Conservation (phyloP, 1,284 basidiomycete genomes). For the Cystobasidium slooffiae region DNA sequence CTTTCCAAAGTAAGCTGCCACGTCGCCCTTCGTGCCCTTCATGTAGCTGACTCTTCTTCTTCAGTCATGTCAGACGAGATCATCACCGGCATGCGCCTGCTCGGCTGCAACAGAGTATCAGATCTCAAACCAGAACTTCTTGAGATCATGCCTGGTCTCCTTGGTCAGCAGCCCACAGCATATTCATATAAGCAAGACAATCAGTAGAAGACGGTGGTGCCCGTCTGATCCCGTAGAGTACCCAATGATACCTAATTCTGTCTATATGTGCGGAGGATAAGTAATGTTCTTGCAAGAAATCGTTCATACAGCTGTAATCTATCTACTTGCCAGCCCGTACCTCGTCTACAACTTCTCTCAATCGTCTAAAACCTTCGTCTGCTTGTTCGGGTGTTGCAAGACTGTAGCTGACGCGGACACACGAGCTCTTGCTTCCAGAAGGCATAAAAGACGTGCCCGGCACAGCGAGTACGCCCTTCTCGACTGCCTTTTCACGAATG, state of each 20-base stretch:
- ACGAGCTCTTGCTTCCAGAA: constrained; percentile 68
- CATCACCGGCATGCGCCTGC: constrained; percentile 26
- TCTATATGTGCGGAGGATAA: too few species aligned
- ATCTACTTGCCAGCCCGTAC: constrained; percentile 33
- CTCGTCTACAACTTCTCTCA: constrained; percentile 66
- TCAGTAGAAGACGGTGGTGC: background rate
- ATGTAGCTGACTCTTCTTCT: background rate
- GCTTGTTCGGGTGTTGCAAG: constrained; percentile 70
- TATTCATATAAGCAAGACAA: constrained; percentile 25
- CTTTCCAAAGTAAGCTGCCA: constrained; percentile 19
- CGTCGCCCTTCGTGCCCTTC: background rate
- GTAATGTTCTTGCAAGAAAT: too few species aligned
- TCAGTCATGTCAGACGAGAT: constrained; percentile 40
- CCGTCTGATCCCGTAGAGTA: background rate
- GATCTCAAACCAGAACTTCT: constrained; percentile 34
- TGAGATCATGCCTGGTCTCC: constrained; percentile 25
- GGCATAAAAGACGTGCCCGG: constrained; percentile 78
- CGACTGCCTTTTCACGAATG: constrained; percentile 76
- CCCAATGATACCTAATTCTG: too few species aligned
- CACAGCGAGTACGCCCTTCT: constrained; percentile 82
- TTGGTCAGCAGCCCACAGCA: constrained; percentile 22
- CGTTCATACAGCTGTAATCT: background rate
- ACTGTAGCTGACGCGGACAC: constrained; percentile 80
- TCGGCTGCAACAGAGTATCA: constrained; percentile 25
- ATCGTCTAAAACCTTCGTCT: constrained; percentile 72